Percentiles rank a stretch among this genome's conserved stretches.
These are phyloP conservation scores for Neonectria neomacrospora DNA, from an alignment of 2,329 filamentous ascomycete genomes.

Conservation along the genomic window DNA sequence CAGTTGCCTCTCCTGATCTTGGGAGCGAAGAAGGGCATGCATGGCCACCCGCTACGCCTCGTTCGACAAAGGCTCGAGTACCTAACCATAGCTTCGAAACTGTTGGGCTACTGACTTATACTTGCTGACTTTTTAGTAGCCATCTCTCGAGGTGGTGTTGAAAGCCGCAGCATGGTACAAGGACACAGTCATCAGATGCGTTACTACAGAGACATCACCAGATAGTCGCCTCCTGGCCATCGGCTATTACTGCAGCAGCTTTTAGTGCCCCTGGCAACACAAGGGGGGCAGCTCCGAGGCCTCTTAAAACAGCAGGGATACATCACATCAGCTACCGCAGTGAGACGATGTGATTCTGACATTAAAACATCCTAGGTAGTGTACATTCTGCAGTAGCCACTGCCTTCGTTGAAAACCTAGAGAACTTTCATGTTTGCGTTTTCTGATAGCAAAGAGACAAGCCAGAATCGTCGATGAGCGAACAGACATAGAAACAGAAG, in stretches of 20 bases:
- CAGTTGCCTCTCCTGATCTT: too few species aligned
- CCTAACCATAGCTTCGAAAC: background rate
- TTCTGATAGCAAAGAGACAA: background rate
- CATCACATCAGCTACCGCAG: background rate
- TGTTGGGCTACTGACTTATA: background rate
- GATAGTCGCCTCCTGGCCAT: background rate
- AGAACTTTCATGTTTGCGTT: slow-evolving; percentile 4
- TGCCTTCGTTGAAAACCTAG: background rate
- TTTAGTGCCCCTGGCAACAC: background rate
- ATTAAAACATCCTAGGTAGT: slow-evolving; percentile 8
- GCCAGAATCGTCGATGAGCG: background rate
- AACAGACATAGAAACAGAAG: slow-evolving; percentile 8
- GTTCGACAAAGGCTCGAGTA: background rate
- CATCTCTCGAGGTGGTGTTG: background rate
- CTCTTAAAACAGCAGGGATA: background rate
- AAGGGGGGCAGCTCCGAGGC: background rate
- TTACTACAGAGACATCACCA: background rate
- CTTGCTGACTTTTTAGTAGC: background rate
- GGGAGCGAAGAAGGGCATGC: too few species aligned
- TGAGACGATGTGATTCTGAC: background rate
- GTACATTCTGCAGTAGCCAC: slow-evolving; percentile 13
- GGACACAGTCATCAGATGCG: background rate
- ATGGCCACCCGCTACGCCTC: background rate
- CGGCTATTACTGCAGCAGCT: too few species aligned
- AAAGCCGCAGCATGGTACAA: background rate